A percentile compares a stretch with the other conserved stretches of the same genome.
Conservation (phyloP, 2,329 filamentous ascomycete genomes). For the Seiridium unicorne region DNA sequence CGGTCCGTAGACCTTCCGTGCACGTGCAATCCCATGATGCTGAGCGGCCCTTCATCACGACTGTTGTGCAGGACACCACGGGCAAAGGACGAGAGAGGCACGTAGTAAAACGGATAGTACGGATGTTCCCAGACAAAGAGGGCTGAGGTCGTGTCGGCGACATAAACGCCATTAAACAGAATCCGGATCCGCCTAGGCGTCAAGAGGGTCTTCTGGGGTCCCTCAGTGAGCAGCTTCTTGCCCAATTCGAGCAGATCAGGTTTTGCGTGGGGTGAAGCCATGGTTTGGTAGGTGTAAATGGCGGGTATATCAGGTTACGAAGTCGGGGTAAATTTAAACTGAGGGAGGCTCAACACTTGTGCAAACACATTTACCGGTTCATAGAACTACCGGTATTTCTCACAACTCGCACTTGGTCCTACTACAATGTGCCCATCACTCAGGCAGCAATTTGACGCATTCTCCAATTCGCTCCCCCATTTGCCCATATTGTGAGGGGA, state of each 20-base stretch:
- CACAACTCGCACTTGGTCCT: no score
- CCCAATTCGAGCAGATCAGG: conserved; percentile 23
- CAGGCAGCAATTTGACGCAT: no score
- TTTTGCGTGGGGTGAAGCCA: conserved; percentile 11
- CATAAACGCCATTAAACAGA: conserved; percentile 22
- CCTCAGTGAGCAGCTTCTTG: conserved; percentile 19
- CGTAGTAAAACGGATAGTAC: conserved; percentile 32
- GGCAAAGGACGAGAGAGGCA: conserved; percentile 22
- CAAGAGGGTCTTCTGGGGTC: conserved; percentile 27
- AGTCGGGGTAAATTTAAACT: no score
- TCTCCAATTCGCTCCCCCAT: no score
- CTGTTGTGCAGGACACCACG: conserved; percentile 5
- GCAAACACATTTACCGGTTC: no score
- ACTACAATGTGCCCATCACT: no score
- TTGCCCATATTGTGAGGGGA: neutral
- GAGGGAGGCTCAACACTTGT: no score
- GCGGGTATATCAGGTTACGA: no score
- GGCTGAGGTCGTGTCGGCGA: conserved; percentile 31
- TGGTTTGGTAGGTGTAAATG: neutral
- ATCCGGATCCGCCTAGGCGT: conserved; percentile 30
- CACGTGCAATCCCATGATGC: conserved; percentile 15
- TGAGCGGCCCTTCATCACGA: conserved; percentile 13
- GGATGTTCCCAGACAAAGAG: conserved; percentile 35
- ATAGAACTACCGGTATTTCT: no score
- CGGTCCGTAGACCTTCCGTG: conserved; percentile 17